Evolutionary conservation across 2,329 filamentous ascomycete species (phyloP).

Genomic region (Penicillium hesseltinei): DNA sequence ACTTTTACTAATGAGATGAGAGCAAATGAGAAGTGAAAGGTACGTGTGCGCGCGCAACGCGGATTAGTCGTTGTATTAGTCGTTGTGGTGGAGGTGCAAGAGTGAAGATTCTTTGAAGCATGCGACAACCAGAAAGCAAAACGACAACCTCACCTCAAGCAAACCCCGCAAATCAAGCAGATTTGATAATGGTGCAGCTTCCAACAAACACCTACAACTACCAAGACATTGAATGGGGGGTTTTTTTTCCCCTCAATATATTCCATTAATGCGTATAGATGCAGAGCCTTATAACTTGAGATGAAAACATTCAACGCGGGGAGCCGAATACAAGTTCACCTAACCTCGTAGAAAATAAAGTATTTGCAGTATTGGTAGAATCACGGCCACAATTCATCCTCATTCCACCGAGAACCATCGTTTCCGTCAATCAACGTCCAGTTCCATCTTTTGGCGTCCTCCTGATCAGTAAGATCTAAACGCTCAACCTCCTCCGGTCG

Average conservation of each 20-base stretch:
- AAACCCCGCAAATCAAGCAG: background rate
- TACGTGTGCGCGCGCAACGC: background rate
- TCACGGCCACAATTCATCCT: constrained; percentile 66
- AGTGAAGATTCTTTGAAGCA: background rate
- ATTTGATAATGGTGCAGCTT: background rate
- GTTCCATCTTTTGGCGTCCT: constrained; percentile 61
- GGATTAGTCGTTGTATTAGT: background rate
- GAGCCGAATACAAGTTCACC: background rate
- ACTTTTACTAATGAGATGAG: background rate
- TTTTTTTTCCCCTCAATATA: no score
- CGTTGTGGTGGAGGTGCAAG: background rate
- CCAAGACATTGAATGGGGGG: background rate
- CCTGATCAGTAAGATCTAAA: constrained; percentile 67
- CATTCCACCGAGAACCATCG: constrained; percentile 58
- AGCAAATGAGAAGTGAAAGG: background rate
- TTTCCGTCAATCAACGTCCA: constrained; percentile 59
- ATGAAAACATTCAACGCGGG: background rate
- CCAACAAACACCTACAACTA: background rate
- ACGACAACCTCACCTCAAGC: background rate
- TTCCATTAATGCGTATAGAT: background rate
- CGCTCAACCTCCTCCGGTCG: constrained; percentile 74
- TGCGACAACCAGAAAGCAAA: background rate
- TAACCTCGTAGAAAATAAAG: no score
- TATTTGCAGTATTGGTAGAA: background rate
- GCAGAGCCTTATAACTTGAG: background rate